phyloP scores from a whole-genome alignment of 1,284 basidiomycete genomes.

The Athelia psychrophila region DNA sequence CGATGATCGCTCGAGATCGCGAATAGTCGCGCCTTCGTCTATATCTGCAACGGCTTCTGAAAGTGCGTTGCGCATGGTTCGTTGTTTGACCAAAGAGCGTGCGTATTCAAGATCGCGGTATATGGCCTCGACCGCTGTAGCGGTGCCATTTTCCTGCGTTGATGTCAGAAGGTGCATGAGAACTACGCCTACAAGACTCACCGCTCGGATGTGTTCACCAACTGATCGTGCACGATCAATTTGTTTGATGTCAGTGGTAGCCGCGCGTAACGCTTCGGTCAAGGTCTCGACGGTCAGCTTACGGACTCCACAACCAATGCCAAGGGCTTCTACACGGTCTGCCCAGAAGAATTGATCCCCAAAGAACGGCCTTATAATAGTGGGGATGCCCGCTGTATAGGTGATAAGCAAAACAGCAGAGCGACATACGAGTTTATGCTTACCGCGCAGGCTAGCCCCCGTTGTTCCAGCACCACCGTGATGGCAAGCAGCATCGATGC shows the following conservation, averaged over 20 bases:
- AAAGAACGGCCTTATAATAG: constrained; percentile 96
- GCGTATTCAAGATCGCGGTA: constrained; percentile 93
- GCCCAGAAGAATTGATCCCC: constrained; percentile 99
- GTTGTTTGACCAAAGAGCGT: constrained; percentile 70
- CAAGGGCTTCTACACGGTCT: constrained; percentile 90
- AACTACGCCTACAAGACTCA: constrained; percentile 36
- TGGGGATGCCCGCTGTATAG: constrained; percentile 81
- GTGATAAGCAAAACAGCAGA: constrained; percentile 12
- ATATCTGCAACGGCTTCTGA: constrained; percentile 36
- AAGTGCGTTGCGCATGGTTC: constrained; percentile 24
- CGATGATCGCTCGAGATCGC: constrained; percentile 28
- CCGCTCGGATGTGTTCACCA: constrained; percentile 82
- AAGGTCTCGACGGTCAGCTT: constrained; percentile 81
- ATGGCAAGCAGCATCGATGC: constrained; percentile 95
- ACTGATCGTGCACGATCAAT: constrained; percentile 80
- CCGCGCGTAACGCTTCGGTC: constrained; percentile 72
- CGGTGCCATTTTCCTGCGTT: constrained; percentile 82
- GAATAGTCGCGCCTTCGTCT: constrained; percentile 45
- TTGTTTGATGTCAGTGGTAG: constrained; percentile 87
- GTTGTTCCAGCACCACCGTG: constrained; percentile 97
- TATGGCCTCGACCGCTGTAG: constrained; percentile 86
- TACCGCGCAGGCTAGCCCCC: constrained; percentile 88
- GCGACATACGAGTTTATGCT: constrained; percentile 17
- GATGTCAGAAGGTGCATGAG: not conserved
- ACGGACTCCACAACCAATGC: constrained; percentile 83